Conservation (phyloP, 345 rosid genomes). For the Turnera subulata region DNA sequence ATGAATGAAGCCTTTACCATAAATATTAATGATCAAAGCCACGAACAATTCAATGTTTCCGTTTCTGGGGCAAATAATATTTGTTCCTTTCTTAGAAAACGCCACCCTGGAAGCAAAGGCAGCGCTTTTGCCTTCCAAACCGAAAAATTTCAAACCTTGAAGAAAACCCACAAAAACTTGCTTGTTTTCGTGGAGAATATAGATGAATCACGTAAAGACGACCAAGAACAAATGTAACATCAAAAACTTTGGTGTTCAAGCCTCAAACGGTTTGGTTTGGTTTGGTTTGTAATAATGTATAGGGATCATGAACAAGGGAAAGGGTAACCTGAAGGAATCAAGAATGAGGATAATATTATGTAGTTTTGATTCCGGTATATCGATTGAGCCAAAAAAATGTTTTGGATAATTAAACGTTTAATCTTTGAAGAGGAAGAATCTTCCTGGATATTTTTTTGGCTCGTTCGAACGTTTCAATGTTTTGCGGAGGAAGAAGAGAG, state of each 20-base stretch:
- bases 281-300: too few species aligned
- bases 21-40: background rate
- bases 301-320: background rate
- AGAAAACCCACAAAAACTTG: background rate
- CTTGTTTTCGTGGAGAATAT: background rate
- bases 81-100: too few species aligned
- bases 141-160: background rate
- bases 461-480: constrained; percentile 1
- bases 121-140: background rate
- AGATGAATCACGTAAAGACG: background rate
- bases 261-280: too few species aligned
- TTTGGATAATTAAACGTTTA: too few species aligned
- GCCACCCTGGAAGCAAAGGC: background rate
- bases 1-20: background rate
- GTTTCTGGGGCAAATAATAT: too few species aligned
- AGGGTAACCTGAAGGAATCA: background rate
- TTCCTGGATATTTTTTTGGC: background rate
- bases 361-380: background rate
- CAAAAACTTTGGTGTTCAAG: too few species aligned
- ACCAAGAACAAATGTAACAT: too few species aligned
- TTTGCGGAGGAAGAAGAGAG: constrained; percentile 7
- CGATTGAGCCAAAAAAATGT: background rate
- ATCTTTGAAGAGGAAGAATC: background rate
- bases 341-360: constrained; percentile 2
- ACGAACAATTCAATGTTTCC: too few species aligned